These are phyloP conservation scores for Amoebophrya sp. DNA, from an alignment of 169 alveolate genomes.

Conservation along the genomic window DNA sequence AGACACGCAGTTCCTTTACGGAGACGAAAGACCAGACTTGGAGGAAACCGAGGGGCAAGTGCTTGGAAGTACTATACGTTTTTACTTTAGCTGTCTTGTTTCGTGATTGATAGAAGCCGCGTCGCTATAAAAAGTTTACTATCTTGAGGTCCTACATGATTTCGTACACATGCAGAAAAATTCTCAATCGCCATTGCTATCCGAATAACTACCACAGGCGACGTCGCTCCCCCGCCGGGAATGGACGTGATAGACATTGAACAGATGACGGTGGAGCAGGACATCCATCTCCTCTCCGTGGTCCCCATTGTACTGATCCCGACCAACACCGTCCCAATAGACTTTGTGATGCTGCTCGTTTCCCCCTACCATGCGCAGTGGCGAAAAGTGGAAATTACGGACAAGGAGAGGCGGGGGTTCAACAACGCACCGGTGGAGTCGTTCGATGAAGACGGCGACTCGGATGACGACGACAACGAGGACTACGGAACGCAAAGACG, in stretches of 20 bases:
- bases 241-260: not conserved
- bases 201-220: not conserved
- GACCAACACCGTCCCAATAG: not conserved
- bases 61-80: not conserved
- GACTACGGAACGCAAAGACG: not conserved
- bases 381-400: not conserved
- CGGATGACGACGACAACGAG: not conserved
- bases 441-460: not conserved
- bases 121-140: too few relatives aligned
- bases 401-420: not conserved
- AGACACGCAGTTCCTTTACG: slow-evolving; percentile 18
- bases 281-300: not conserved
- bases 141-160: too few relatives aligned
- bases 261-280: not conserved
- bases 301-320: not conserved
- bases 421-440: not conserved
- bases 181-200: too few relatives aligned
- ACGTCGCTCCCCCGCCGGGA: not conserved
- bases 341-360: not conserved
- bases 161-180: too few relatives aligned
- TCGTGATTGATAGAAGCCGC: too few relatives aligned
- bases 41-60: not conserved
- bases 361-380: slow-evolving; percentile 13
- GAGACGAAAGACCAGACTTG: not conserved
- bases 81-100: too few relatives aligned